Percentiles rank a stretch among this genome's conserved stretches.
Conservation (phyloP, 1,139 yeast species). For the Zygosaccharomyces sapae region DNA sequence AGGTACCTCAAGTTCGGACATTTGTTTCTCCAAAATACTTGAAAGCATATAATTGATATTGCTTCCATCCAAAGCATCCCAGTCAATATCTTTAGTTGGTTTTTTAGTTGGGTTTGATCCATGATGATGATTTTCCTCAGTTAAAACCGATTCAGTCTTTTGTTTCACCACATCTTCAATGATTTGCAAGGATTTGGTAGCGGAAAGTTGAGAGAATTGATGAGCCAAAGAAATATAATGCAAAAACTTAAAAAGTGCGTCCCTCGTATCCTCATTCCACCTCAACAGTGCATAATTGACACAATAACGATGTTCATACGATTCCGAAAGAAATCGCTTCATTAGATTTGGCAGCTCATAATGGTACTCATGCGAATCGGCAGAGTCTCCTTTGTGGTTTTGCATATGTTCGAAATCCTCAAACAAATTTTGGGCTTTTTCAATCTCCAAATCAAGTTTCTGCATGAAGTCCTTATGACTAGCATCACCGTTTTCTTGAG, state of each 20-base stretch:
- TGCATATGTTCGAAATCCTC: conserved; percentile 31
- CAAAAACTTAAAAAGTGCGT: conserved; percentile 57
- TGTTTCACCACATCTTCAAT: conserved; percentile 26
- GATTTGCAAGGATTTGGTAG: conserved; percentile 25
- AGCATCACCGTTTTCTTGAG: neutral
- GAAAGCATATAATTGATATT: conserved; percentile 27
- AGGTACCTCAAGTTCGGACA: conserved; percentile 41
- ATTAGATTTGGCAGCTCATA: conserved; percentile 22
- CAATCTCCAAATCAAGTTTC: conserved; percentile 29
- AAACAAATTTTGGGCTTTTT: conserved; percentile 39
- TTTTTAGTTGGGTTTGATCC: conserved; percentile 7
- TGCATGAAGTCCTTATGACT: conserved; percentile 19
- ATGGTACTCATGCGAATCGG: conserved; percentile 11
- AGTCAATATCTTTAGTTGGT: conserved; percentile 17
- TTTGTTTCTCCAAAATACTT: conserved; percentile 49
- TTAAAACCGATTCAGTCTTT: conserved; percentile 9
- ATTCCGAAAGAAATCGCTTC: conserved; percentile 28
- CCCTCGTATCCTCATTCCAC: conserved; percentile 71
- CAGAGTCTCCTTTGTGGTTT: conserved; percentile 4
- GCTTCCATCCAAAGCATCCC: conserved; percentile 14
- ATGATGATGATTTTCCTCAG: conserved; percentile 13
- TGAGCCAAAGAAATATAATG: conserved; percentile 56
- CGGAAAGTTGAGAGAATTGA: conserved; percentile 40
- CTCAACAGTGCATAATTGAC: conserved; percentile 71
- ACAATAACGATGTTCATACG: conserved; percentile 71